Evolutionary conservation across 306 rosid genomes (phyloP), one percentile per base, ranked within the genome.

Genomic region (Dalbergia cochinchinensis): DNA sequence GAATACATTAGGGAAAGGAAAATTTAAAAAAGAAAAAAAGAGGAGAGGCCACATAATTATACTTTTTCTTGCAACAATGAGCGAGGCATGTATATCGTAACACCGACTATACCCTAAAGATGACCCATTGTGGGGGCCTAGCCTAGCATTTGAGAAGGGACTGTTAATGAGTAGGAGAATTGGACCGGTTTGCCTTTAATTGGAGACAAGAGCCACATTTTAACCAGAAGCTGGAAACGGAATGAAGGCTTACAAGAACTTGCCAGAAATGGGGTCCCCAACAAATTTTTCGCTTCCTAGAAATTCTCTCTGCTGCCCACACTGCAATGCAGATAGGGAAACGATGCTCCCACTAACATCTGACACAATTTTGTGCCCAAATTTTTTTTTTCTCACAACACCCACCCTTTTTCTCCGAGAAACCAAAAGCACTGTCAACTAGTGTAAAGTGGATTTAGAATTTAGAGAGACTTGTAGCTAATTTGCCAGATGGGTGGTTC

Each of bases 141-240:
- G 34, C 74, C 42, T 39, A 13, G 42, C 74, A 83, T 57, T 60
- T 60, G 76, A 47, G 80, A 86, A 58, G 50, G 15, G 62, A 82
- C 16, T 69, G 84, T 48, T 39, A 58, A 74, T 39, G 50, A 74
- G 77, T 26, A 44, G 33, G 33, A 62, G 58, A 71, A 54, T 69
- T 51, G 69, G 59, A 65, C 48, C 63, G 60, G 67, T 45, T 22
- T 22, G 47, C 31, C 60, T 77, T 71, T 13, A 82, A 63, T 41
- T 74, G 67, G 73, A 48, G 68, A 71, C 31, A 75, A 18, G 74
- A 73, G 69, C 9, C 68, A 74, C 54, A 33, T 61, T 80, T 82
- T 50, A 70, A 79, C 84, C 80, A 51, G 4, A 78, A 76, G 16
- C 84, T 42, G 42, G 51, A 85, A 86, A 69, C 45, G 72, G 86